phyloP scores from a whole-genome alignment of 192 early-diverging fungal species.

The Entomortierella parvispora region DNA sequence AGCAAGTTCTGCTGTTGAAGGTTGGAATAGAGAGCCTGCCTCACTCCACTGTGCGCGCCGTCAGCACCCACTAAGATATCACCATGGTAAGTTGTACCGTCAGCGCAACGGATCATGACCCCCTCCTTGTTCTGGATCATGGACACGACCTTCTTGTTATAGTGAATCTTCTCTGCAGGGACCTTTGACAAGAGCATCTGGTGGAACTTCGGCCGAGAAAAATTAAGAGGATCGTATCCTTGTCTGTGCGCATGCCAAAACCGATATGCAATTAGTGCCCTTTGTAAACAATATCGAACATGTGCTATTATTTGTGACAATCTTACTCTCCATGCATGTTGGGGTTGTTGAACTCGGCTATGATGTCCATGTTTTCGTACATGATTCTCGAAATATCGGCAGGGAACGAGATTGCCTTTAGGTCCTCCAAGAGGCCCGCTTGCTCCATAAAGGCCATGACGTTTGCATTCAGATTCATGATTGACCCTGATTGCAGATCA shows the following conservation, averaged over 20 bases:
- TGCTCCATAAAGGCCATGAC: conserved; percentile 17
- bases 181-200: not conserved
- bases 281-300: not conserved
- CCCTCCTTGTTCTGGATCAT: conserved; percentile 11
- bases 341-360: not conserved
- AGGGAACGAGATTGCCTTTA: not conserved
- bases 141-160: conserved; percentile 9
- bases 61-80: conserved; percentile 34
- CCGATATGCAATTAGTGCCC: not conserved
- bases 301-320: no score
- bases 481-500: no score
- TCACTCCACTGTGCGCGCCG: conserved; percentile 14
- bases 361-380: not conserved
- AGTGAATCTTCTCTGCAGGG: conserved; percentile 8
- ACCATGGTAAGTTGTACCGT: conserved; percentile 9
- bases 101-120: not conserved
- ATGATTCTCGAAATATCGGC: not conserved
- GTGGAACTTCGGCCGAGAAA: conserved; percentile 15
- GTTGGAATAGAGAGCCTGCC: conserved; percentile 6
- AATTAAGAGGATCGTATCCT: conserved; percentile 5
- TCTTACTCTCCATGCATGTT: no score
- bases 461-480: conserved; percentile 8
- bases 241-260: not conserved
- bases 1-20: not conserved
- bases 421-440: conserved; percentile 8